phyloP scores from a whole-genome alignment of 2,329 filamentous ascomycete species.

The Penicillium sp. region DNA sequence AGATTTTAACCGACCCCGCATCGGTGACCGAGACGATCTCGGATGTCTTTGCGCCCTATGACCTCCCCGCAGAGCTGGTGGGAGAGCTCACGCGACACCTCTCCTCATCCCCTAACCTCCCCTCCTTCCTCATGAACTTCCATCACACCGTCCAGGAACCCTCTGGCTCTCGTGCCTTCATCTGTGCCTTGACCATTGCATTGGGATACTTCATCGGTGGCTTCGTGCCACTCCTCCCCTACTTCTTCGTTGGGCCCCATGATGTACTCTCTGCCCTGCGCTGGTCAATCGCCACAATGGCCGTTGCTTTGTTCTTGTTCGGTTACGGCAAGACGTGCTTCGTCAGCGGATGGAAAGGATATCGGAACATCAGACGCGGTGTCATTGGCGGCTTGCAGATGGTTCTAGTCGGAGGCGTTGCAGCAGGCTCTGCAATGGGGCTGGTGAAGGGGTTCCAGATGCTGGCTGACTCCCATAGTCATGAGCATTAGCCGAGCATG shows the following conservation, averaged over 20 bases:
- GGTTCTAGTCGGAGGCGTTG: conserved; percentile 34
- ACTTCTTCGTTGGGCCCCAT: conserved; percentile 60
- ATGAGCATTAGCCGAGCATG: too few species aligned
- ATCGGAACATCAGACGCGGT: conserved; percentile 26
- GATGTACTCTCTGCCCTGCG: conserved; percentile 68
- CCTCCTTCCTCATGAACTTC: conserved; percentile 37
- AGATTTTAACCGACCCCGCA: conserved; percentile 27
- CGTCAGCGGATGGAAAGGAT: conserved; percentile 32
- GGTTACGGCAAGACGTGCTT: conserved; percentile 44
- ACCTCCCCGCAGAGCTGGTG: conserved; percentile 30
- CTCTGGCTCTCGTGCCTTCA: conserved; percentile 31
- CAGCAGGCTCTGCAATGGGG: conserved; percentile 35
- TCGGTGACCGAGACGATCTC: conserved; percentile 27
- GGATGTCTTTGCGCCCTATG: conserved; percentile 35
- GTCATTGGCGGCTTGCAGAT: conserved; percentile 32
- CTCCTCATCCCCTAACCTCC: conserved; percentile 29
- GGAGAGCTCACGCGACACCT: conserved; percentile 31
- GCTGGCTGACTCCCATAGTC: too few species aligned
- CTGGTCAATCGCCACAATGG: conserved; percentile 46
- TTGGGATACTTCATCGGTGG: conserved; percentile 38
- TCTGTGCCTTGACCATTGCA: conserved; percentile 35
- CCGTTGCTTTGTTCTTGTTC: conserved; percentile 43
- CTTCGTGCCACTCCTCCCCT: conserved; percentile 46
- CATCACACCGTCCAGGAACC: conserved; percentile 35
- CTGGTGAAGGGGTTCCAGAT: conserved; percentile 34